Conservation (phyloP, 2,329 filamentous ascomycete species). For the Coleophoma eucalyptorum region DNA sequence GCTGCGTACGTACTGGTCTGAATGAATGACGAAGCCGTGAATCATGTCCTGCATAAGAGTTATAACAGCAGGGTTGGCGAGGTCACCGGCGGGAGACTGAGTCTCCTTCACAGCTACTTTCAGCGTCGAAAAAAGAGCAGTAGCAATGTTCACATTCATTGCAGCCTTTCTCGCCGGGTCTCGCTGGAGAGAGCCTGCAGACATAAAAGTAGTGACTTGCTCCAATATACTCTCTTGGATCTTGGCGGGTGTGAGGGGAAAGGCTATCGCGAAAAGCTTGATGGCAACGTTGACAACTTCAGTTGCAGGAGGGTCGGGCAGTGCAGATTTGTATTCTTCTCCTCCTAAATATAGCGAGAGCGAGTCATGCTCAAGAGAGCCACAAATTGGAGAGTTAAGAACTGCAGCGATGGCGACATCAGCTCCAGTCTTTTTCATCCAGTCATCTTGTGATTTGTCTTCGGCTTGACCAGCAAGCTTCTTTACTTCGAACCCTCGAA, state of each 20-base stretch:
- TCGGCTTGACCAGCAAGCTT: slow-evolving; percentile 68
- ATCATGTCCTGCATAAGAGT: slow-evolving; percentile 76
- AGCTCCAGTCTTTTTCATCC: slow-evolving; percentile 50
- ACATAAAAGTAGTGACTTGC: slow-evolving; percentile 87
- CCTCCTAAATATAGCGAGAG: slow-evolving; percentile 68
- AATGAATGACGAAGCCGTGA: slow-evolving; percentile 71
- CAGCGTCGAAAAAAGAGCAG: slow-evolving; percentile 74
- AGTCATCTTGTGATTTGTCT: slow-evolving; percentile 43
- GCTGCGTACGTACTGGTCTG: slow-evolving; percentile 81
- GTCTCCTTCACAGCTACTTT: slow-evolving; percentile 84
- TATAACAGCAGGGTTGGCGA: slow-evolving; percentile 73
- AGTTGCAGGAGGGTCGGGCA: slow-evolving; percentile 79
- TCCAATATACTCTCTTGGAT: slow-evolving; percentile 96
- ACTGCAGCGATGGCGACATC: slow-evolving; percentile 62
- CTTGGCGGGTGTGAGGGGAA: slow-evolving; percentile 83
- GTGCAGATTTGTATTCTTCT: slow-evolving; percentile 34
- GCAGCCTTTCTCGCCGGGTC: slow-evolving; percentile 87
- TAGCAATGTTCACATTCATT: slow-evolving; percentile 84
- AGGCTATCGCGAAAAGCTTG: slow-evolving; percentile 84
- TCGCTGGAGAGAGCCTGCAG: slow-evolving; percentile 72
- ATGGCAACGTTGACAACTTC: slow-evolving; percentile 95
- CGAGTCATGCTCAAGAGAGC: slow-evolving; percentile 86
- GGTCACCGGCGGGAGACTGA: slow-evolving; percentile 64
- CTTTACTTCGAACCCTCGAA: slow-evolving; percentile 71
- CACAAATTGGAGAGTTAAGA: slow-evolving; percentile 69